phyloP scores from a whole-genome alignment of 2,329 filamentous ascomycete species.

The Colletotrichum ledebouriae region DNA sequence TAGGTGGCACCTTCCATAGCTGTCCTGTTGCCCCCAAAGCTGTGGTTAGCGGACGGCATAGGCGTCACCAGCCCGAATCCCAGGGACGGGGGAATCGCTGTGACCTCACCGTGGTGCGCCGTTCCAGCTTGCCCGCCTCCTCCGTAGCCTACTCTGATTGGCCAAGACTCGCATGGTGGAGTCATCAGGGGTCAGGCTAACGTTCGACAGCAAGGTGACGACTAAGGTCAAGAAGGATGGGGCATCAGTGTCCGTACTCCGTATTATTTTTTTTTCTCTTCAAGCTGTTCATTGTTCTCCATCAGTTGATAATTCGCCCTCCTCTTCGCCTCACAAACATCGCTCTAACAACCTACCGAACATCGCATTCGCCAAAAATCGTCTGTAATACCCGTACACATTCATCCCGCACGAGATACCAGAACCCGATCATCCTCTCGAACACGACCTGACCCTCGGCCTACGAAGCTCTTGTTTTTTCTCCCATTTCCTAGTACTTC shows the following conservation, averaged over 20 bases:
- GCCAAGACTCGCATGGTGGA: not conserved
- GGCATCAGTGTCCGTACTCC: conserved; percentile 38
- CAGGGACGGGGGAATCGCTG: conserved; percentile 22
- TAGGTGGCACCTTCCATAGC: conserved; percentile 2
- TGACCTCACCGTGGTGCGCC: conserved; percentile 41
- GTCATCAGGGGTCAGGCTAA: conserved; percentile 37
- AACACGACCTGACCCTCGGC: conserved; percentile 11
- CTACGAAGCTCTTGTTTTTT: conserved; percentile 18
- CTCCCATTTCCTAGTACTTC: conserved; percentile 21
- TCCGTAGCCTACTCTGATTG: conserved; percentile 1
- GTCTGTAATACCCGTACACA: conserved; percentile 33
- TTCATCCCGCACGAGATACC: conserved; percentile 30
- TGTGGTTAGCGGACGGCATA: conserved; percentile 25
- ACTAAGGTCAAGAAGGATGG: conserved; percentile 41
- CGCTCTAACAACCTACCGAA: conserved; percentile 14
- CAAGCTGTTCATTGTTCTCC: conserved; percentile 42
- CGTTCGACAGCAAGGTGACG: conserved; percentile 41
- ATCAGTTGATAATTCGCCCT: conserved; percentile 41
- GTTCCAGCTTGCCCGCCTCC: conserved; percentile 35
- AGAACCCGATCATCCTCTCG: conserved; percentile 9
- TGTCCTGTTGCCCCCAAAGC: conserved; percentile 22
- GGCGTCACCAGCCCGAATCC: conserved; percentile 34
- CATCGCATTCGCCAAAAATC: conserved; percentile 22
- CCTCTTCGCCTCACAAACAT: conserved; percentile 36
- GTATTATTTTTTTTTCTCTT: conserved; percentile 42